These are phyloP conservation scores for Lecanoromycetidae sp. DNA, from an alignment of 2,329 filamentous ascomycete genomes.

Conservation along the genomic window DNA sequence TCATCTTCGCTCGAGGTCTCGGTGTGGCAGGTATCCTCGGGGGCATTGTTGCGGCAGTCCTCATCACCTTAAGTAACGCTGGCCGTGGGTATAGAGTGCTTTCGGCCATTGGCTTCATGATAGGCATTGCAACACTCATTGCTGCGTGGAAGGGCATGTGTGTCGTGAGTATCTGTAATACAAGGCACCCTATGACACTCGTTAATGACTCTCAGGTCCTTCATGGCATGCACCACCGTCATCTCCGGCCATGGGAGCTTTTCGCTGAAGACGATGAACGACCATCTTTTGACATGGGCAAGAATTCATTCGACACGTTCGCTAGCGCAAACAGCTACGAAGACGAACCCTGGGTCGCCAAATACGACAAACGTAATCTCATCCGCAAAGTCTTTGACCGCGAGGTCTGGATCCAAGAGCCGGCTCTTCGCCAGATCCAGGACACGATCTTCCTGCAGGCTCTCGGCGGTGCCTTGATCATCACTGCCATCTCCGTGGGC, in stretches of 20 bases:
- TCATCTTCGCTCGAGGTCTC: constrained; percentile 55
- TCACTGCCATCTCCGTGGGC: constrained; percentile 45
- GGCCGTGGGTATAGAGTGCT: constrained; percentile 57
- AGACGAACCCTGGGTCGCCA: constrained; percentile 63
- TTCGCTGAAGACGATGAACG: constrained; percentile 39
- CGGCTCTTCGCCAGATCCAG: constrained; percentile 64
- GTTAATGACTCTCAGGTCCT: constrained; percentile 29
- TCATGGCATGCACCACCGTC: constrained; percentile 64
- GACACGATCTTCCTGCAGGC: constrained; percentile 66
- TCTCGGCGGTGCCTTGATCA: constrained; percentile 46
- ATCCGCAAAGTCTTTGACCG: constrained; percentile 65
- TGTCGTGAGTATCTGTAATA: constrained; percentile 43
- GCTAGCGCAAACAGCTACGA: constrained; percentile 51
- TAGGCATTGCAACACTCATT: constrained; percentile 60
- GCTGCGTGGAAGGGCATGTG: constrained; percentile 72
- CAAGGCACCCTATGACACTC: no score
- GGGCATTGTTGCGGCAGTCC: constrained; percentile 45
- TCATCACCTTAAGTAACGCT: constrained; percentile 54
- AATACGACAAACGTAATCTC: constrained; percentile 57
- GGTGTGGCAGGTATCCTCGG: constrained; percentile 48
- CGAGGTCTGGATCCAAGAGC: constrained; percentile 67
- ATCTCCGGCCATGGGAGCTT: constrained; percentile 63
- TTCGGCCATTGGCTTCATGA: constrained; percentile 52
- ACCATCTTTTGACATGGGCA: constrained; percentile 34
- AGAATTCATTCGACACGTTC: constrained; percentile 47